Conservation (phyloP, 2,329 filamentous ascomycete genomes). For the Aspergillus transmontanensis region DNA sequence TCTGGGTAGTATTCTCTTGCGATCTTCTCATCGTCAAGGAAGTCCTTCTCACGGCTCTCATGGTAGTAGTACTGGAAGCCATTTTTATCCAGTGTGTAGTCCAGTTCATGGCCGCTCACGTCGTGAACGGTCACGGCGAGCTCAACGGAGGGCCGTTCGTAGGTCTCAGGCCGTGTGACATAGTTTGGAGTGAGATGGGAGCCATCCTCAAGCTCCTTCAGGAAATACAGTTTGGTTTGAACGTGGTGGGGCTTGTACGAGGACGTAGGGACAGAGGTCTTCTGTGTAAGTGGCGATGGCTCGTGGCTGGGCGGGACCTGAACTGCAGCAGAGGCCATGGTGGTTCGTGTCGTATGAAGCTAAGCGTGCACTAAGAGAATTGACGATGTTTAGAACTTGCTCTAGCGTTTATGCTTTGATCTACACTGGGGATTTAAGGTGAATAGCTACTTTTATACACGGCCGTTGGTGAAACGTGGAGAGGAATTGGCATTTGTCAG, state of each 20-base stretch:
- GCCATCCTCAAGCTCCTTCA: slow-evolving; percentile 47
- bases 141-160: slow-evolving; percentile 43
- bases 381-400: not conserved
- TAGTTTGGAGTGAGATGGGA: slow-evolving; percentile 45
- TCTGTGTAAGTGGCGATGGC: slow-evolving; percentile 15
- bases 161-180: slow-evolving; percentile 42
- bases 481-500: slow-evolving; percentile 32
- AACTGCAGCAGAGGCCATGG: slow-evolving; percentile 36
- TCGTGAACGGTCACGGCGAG: slow-evolving; percentile 45
- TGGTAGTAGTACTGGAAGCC: slow-evolving; percentile 51
- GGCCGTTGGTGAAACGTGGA: slow-evolving; percentile 16
- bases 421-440: not conserved
- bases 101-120: slow-evolving; percentile 45
- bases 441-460: not conserved
- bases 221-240: slow-evolving; percentile 51
- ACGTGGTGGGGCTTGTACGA: slow-evolving; percentile 36
- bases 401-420: not conserved
- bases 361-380: not conserved
- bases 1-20: slow-evolving; percentile 49
- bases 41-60: slow-evolving; percentile 38
- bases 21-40: slow-evolving; percentile 47
- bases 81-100: slow-evolving; percentile 50
- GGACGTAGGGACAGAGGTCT: slow-evolving; percentile 13
- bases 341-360: not conserved
- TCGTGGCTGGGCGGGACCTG: slow-evolving; percentile 20